Percentiles rank a stretch among this genome's conserved stretches.
phyloP scores from a whole-genome alignment of 352 stramenopile genomes.

The Phytophthora sansomeana region DNA sequence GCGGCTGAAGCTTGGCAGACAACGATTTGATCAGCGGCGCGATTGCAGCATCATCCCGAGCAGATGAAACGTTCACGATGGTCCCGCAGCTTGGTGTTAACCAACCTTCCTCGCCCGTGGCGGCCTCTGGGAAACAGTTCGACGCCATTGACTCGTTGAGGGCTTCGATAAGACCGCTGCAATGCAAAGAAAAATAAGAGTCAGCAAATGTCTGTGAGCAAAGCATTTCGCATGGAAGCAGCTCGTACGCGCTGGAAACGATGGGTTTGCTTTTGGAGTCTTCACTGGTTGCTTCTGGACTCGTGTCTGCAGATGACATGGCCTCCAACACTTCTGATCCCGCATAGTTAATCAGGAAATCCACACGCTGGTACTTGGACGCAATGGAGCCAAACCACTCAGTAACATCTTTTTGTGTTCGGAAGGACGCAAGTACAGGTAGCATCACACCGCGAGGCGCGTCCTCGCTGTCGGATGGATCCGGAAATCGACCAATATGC shows the following conservation, averaged over 20 bases:
- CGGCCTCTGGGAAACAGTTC: constrained; percentile 34
- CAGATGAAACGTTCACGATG: constrained; percentile 35
- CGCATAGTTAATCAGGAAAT: constrained; percentile 76
- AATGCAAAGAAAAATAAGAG: constrained; percentile 11
- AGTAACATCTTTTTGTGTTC: constrained; percentile 55
- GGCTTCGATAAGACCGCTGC: constrained; percentile 34
- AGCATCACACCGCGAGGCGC: constrained; percentile 62
- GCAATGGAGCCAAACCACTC: constrained; percentile 68
- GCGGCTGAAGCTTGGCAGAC: constrained; percentile 44
- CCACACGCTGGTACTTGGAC: constrained; percentile 66
- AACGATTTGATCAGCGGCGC: constrained; percentile 55
- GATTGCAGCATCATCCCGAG: constrained; percentile 29
- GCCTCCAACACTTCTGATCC: constrained; percentile 33
- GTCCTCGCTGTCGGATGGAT: constrained; percentile 42
- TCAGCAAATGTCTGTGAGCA: constrained; percentile 2
- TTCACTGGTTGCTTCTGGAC: constrained; percentile 6
- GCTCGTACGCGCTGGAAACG: constrained; percentile 26
- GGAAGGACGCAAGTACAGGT: constrained; percentile 57
- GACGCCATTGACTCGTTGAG: constrained; percentile 36
- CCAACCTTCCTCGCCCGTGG: constrained; percentile 21
- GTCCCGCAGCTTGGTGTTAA: constrained; percentile 25
- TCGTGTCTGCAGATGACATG: constrained; percentile 2
- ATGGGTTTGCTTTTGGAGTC: constrained; percentile 20
- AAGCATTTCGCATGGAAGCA: neutral
- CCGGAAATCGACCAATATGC: constrained; percentile 59